Base-by-base conservation (phyloP, 192 early-diverging fungal genomes). In the Coemansia sp. region DNA sequence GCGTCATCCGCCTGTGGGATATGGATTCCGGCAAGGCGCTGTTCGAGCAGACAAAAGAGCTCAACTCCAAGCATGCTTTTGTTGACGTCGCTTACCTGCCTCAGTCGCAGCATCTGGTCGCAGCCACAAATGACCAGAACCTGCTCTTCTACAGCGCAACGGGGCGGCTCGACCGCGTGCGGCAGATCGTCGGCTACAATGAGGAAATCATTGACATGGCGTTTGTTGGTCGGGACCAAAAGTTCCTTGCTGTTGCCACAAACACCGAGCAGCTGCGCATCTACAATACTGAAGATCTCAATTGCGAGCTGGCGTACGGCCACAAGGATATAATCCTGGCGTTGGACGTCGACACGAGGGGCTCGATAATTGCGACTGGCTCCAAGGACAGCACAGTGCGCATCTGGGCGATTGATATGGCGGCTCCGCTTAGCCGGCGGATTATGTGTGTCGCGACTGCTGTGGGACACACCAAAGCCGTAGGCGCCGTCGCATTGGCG, bases 131-230 rank as follows among this genome's bases (percentile, higher is more conserved):
- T 42, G 96, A 96, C 62, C 90, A 95, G 55, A 94, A 95, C 56
- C 78, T 99, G 49, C 40, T 90, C 30, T 82, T 94, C 37, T 91
- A 91, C 58, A 48, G 78, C 13, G 60, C 85, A 9, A 41, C 50
- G 8, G 53, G 64, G 9, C 51, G 59, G 27, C 54, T 88, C 17
- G 72, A 79, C 52, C 79, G 83, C 3, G 62, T 77, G 16, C 87
- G 85, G 47, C 88, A 93, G 63, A 85, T 96, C 61, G 85, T 91
- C 5, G 96, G 96, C 27, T 91, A 93, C 64, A 97, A 97, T 49
- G 91, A 99, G 46, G 96, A 99, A 50, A 81, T 99, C 25, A 82
- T 96, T 11, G 93, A 93, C 56, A 54, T 96, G 36, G 67, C 67
- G 1, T 89, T 88, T 30, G 69, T 91, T n/a, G 91, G 88, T 16